These are phyloP conservation scores for Linnemannia exigua DNA, from an alignment of 192 early-diverging fungal species.

Conservation along the genomic window DNA sequence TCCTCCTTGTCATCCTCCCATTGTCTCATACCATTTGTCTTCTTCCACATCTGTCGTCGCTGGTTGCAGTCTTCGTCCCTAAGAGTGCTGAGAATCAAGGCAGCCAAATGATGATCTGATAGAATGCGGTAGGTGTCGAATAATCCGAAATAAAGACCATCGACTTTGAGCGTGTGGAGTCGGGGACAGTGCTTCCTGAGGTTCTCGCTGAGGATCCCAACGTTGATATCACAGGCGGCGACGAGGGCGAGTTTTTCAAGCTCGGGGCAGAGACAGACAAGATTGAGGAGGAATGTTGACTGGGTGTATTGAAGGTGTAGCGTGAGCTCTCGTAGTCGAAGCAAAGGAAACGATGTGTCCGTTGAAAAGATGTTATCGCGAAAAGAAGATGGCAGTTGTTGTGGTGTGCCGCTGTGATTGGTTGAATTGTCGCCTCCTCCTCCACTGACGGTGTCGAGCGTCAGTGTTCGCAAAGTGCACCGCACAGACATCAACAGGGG, in stretches of 20 bases:
- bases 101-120: neutral
- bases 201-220: neutral
- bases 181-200: slow-evolving; percentile 4
- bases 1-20: neutral
- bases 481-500: neutral
- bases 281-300: neutral
- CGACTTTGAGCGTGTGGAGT: neutral
- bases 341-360: neutral
- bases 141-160: slow-evolving; percentile 13
- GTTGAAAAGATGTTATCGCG: neutral
- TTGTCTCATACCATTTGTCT: neutral
- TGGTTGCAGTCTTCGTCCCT: neutral
- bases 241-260: neutral
- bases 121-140: slow-evolving; percentile 14
- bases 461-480: neutral
- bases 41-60: neutral
- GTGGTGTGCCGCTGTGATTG: neutral
- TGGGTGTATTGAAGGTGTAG: slow-evolving; percentile 12
- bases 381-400: neutral
- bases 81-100: neutral
- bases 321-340: neutral
- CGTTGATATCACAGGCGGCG: neutral
- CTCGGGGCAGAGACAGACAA: slow-evolving; percentile 12
- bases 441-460: neutral
- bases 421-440: neutral